phyloP scores from a whole-genome alignment of 805 yeast species.

The Hanseniaspora mollemarum region DNA sequence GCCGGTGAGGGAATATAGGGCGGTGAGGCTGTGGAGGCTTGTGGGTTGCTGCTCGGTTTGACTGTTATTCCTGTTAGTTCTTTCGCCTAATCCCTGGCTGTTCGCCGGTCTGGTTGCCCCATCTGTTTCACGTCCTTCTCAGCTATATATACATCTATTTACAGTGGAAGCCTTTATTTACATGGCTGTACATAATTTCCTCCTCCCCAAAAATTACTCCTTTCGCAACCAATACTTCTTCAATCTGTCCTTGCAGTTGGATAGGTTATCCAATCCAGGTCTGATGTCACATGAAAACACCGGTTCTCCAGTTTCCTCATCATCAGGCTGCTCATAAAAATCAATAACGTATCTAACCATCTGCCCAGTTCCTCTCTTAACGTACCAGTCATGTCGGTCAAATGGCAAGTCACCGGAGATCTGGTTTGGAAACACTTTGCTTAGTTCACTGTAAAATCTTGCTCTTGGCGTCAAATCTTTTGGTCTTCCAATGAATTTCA shows the following conservation, averaged over 20 bases:
- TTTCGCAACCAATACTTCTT: slow-evolving; percentile 42
- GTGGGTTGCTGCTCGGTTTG: too few species aligned
- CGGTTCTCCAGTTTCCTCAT: slow-evolving; percentile 74
- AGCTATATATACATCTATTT: not conserved
- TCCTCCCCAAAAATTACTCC: slow-evolving; percentile 44
- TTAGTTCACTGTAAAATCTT: slow-evolving; percentile 48
- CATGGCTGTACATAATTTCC: not conserved
- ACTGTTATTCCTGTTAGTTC: too few species aligned
- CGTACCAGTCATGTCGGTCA: slow-evolving; percentile 98
- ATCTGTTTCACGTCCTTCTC: too few species aligned
- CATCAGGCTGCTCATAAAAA: slow-evolving; percentile 93
- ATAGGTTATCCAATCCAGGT: slow-evolving; percentile 72
- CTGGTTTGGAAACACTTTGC: slow-evolving; percentile 57
- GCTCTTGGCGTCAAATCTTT: slow-evolving; percentile 82
- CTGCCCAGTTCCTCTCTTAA: slow-evolving; percentile 49
- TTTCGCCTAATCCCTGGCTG: too few species aligned
- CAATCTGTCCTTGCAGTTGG: slow-evolving; percentile 57
- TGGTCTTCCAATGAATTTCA: slow-evolving; percentile 86
- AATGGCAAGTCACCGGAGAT: slow-evolving; percentile 79
- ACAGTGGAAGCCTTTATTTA: not conserved
- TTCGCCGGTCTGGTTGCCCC: too few species aligned
- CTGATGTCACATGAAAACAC: slow-evolving; percentile 87
- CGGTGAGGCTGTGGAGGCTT: too few species aligned
- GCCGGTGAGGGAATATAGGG: too few species aligned
- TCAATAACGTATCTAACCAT: slow-evolving; percentile 87